Percentiles rank a stretch among this genome's conserved stretches.
Conservation (phyloP, 805 yeast species). For the Clavispora fructus region DNA sequence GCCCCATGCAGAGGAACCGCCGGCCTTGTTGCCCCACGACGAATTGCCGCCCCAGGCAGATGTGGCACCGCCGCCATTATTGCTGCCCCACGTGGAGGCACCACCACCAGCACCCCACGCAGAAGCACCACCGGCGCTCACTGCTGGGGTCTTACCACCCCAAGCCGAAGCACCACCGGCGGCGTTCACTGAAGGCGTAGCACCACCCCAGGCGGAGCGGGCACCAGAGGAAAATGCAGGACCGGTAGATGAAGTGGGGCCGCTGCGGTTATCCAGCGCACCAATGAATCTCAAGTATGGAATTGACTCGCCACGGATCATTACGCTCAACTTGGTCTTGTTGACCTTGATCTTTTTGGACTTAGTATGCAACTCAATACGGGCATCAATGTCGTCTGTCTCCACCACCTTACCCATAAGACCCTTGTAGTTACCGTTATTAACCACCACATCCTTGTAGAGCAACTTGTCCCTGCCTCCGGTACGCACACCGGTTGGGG, state of each 20-base stretch:
- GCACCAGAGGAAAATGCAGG: conserved; percentile 40
- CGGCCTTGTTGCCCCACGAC: conserved; percentile 16
- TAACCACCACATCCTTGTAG: conserved; percentile 79
- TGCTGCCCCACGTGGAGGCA: conserved; percentile 20
- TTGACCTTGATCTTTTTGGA: conserved; percentile 81
- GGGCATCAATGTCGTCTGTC: conserved; percentile 85
- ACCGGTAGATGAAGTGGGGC: conserved; percentile 17
- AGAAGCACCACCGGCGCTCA: conserved; percentile 24
- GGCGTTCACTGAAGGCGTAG: conserved; percentile 15
- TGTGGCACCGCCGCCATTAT: conserved; percentile 23
- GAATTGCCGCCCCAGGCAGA: conserved; percentile 42
- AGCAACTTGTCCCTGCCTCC: conserved; percentile 80
- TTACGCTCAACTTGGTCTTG: conserved; percentile 70
- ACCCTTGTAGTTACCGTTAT: conserved; percentile 93
- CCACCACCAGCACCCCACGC: conserved; percentile 24
- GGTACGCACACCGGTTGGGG: conserved; percentile 43
- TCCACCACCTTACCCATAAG: conserved; percentile 90
- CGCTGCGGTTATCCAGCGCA: conserved; percentile 28
- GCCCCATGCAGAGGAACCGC: conserved; percentile 18
- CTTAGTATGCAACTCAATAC: conserved; percentile 91
- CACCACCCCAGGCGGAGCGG: conserved; percentile 50
- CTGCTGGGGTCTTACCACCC: conserved; percentile 25
- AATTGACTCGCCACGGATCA: conserved; percentile 62
- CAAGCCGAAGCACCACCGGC: conserved; percentile 50
- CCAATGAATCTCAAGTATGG: conserved; percentile 79